Evolutionary conservation across 208 protist species (phyloP).

Genomic region (Porcisia hertigi): DNA sequence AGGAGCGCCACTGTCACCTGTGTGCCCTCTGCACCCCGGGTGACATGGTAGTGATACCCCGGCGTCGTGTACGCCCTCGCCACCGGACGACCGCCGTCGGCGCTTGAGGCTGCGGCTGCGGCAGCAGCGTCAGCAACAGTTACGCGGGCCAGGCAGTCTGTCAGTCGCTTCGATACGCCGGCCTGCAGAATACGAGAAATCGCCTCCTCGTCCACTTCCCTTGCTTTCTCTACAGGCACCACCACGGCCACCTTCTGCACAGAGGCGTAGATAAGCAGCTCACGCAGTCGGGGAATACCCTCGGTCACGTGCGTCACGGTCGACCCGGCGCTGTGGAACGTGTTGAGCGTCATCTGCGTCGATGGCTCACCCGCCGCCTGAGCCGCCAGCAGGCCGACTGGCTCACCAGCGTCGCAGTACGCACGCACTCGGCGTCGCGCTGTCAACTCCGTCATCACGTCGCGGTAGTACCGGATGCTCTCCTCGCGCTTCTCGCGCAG

Average conservation of each 20-base stretch:
- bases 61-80: conserved; percentile 4
- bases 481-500: conserved; percentile 62
- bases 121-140: neutral
- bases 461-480: conserved; percentile 59
- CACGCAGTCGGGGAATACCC: conserved; percentile 98
- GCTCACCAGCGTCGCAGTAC: conserved; percentile 93
- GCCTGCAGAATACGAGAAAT: conserved; percentile 62
- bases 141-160: conserved; percentile 68
- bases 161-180: conserved; percentile 51
- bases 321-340: conserved; percentile 99
- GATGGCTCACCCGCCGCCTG: conserved; percentile 99
- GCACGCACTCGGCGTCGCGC: conserved; percentile 53
- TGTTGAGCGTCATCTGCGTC: conserved; percentile 99
- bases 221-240: conserved; percentile 79
- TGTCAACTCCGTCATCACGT: conserved; percentile 65
- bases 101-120: neutral
- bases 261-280: conserved; percentile 98
- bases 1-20: conserved; percentile 72
- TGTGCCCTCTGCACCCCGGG: conserved; percentile 39
- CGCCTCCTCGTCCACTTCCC: conserved; percentile 59
- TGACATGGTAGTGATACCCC: conserved; percentile 73
- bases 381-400: conserved; percentile 97
- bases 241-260: conserved; percentile 86
- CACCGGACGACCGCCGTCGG: too few species aligned
- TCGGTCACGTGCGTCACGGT: conserved; percentile 99